Evolutionary conservation across 2,329 filamentous ascomycete species (phyloP).

Genomic region (Alternaria brassicae): DNA sequence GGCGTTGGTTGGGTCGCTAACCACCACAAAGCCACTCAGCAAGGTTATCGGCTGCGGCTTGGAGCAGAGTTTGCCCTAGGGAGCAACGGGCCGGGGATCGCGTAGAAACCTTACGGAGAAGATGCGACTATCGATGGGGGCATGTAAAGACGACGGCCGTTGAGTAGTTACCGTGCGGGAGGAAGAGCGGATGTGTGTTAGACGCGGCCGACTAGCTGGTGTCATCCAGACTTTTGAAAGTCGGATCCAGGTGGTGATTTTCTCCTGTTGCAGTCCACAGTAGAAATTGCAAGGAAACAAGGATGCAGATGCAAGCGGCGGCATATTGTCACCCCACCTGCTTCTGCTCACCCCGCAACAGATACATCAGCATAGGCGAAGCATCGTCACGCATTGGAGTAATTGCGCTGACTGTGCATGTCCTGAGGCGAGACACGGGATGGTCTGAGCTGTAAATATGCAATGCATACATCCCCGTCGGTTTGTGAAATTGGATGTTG

Average conservation of each 20-base stretch:
- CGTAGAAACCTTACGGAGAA: neutral
- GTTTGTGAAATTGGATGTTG: too few relatives aligned
- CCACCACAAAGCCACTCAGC: too few relatives aligned
- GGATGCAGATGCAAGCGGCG: neutral
- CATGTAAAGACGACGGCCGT: neutral
- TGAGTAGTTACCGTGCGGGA: neutral
- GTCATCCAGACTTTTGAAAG: neutral
- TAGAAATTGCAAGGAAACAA: neutral
- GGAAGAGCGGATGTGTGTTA: slow-evolving; percentile 1
- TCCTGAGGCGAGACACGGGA: too few relatives aligned
- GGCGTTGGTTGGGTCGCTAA: too few relatives aligned
- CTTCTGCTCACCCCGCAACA: neutral
- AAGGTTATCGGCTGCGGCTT: too few relatives aligned
- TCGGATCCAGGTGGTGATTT: neutral
- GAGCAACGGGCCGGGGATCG: neutral
- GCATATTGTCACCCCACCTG: neutral
- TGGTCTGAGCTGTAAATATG: too few relatives aligned
- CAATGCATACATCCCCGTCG: too few relatives aligned
- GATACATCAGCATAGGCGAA: neutral
- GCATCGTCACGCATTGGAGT: too few relatives aligned
- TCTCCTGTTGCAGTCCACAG: too few relatives aligned
- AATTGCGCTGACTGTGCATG: too few relatives aligned
- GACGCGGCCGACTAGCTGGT: neutral
- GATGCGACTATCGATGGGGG: neutral
- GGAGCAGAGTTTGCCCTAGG: neutral